phyloP scores from a whole-genome alignment of 192 early-diverging fungal genomes.

The Coemansia javaensis region DNA sequence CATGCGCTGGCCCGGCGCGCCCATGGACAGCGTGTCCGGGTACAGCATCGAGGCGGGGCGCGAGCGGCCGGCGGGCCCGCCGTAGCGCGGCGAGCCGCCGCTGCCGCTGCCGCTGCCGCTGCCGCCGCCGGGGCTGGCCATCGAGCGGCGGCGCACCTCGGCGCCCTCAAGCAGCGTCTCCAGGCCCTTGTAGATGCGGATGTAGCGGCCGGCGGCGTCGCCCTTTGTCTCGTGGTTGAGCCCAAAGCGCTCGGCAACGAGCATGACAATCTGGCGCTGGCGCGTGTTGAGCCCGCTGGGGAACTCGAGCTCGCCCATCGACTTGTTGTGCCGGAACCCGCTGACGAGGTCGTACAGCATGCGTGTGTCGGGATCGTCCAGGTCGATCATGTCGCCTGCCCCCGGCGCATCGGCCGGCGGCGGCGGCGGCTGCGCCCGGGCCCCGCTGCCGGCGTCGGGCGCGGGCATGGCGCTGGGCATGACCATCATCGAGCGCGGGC shows the following conservation, averaged over 20 bases:
- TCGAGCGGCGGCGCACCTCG: conserved; percentile 41
- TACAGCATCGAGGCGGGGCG: conserved; percentile 48
- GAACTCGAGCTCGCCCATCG: conserved; percentile 62
- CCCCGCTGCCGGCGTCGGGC: conserved; percentile 14
- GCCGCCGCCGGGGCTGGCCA: conserved; percentile 19
- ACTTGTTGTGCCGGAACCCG: conserved; percentile 65
- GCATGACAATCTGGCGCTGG: conserved; percentile 59
- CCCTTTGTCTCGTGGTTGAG: conserved; percentile 52
- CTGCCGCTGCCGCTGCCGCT: conserved; percentile 5
- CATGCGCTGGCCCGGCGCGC: conserved; percentile 22
- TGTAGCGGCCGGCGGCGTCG: conserved; percentile 32
- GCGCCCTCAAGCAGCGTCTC: conserved; percentile 44
- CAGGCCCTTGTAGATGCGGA: conserved; percentile 50
- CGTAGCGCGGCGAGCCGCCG: conserved; percentile 21
- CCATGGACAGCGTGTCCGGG: conserved; percentile 42
- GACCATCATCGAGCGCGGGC: conserved; percentile 47
- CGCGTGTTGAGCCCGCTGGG: conserved; percentile 56
- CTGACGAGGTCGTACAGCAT: conserved; percentile 67
- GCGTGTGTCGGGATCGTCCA: conserved; percentile 67
- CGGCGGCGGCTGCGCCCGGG: conserved; percentile 17
- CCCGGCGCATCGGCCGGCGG: conserved; percentile 7
- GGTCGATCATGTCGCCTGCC: conserved; percentile 49
- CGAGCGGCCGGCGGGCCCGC: conserved; percentile 22
- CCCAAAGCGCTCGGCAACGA: conserved; percentile 69
- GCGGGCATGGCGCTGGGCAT: conserved; percentile 38